Evolutionary conservation across 176 grass and related monocot species (phyloP).

Genomic region (Oryza australiensis): DNA sequence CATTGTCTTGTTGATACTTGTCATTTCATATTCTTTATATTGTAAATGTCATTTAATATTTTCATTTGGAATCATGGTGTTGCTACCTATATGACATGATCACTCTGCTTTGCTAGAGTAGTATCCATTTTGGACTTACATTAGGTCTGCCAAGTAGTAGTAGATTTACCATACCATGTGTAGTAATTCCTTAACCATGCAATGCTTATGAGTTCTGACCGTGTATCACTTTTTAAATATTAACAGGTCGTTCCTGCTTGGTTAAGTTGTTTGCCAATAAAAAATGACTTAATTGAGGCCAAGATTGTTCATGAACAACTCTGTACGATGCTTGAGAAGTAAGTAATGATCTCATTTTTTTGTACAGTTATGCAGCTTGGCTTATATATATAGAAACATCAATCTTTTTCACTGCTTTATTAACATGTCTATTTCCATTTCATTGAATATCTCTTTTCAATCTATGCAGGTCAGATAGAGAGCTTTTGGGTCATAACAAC

Average conservation of each 20-base stretch:
- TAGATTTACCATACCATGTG: background rate
- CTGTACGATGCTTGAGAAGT: constrained; percentile 80
- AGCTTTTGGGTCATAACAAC: constrained; percentile 72
- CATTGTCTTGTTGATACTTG: background rate
- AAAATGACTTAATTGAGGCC: constrained; percentile 79
- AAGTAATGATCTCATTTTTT: constrained; percentile 33
- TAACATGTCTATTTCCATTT: constrained; percentile 9
- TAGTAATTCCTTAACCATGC: constrained; percentile 19
- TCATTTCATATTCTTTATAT: no score
- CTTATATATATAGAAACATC: constrained; percentile 12
- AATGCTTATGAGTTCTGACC: constrained; percentile 17
- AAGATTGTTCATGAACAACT: constrained; percentile 81
- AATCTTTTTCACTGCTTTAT: background rate
- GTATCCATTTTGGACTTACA: background rate
- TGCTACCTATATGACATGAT: background rate
- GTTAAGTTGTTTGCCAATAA: constrained; percentile 66
- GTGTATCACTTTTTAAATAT: constrained; percentile 6
- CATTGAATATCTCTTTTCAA: background rate
- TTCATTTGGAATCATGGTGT: background rate
- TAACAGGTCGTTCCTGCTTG: constrained; percentile 71
- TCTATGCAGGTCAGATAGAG: constrained; percentile 57
- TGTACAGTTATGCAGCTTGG: background rate
- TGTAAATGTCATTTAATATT: background rate
- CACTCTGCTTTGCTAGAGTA: background rate
- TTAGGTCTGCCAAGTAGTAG: background rate